Percentiles rank a stretch among this genome's conserved stretches.
Conservation (phyloP, 805 yeast species). For the Barnettozyma siamensis region DNA sequence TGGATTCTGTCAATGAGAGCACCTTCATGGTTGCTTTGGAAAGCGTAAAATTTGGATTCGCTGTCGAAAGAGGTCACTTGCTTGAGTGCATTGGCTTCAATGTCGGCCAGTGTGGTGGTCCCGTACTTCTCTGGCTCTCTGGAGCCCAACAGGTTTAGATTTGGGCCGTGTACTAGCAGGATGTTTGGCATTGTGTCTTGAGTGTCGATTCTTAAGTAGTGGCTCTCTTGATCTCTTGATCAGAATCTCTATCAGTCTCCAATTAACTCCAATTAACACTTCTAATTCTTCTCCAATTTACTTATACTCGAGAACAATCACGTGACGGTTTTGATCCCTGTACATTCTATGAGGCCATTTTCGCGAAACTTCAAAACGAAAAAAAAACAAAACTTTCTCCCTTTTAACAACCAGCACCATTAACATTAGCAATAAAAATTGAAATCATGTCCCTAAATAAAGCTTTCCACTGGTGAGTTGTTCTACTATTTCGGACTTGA, state of each 20-base stretch:
- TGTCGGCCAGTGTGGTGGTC: slow-evolving; percentile 37
- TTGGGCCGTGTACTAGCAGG: slow-evolving; percentile 45
- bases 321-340: no score
- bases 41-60: slow-evolving; percentile 30
- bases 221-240: no score
- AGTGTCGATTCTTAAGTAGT: no score
- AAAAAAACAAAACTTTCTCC: not conserved
- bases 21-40: slow-evolving; percentile 43
- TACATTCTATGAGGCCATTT: no score
- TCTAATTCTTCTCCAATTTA: no score
- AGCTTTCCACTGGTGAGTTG: slow-evolving; percentile 10
- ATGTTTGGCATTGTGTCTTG: slow-evolving; percentile 22
- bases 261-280: no score
- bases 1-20: slow-evolving; percentile 42
- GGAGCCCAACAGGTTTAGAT: slow-evolving; percentile 42
- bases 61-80: slow-evolving; percentile 21
- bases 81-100: slow-evolving; percentile 33
- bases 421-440: not conserved
- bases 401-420: not conserved
- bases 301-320: no score
- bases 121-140: slow-evolving; percentile 49
- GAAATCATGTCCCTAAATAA: slow-evolving; percentile 7
- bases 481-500: no score
- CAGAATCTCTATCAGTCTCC: no score
- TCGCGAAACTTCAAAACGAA: no score